phyloP scores from a whole-genome alignment of 345 rosid species.

The Salix brachista region DNA sequence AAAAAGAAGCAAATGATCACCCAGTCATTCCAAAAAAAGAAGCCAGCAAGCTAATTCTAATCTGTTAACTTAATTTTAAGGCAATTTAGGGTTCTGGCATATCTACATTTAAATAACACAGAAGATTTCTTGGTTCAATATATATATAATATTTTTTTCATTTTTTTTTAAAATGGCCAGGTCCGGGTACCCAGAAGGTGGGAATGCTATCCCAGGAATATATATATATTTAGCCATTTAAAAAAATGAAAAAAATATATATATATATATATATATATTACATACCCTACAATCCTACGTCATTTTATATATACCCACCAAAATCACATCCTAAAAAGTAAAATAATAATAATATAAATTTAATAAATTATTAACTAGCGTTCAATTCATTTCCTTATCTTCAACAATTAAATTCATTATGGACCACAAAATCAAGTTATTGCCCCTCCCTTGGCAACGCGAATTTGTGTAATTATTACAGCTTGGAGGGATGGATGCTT shows the following conservation, averaged over 20 bases:
- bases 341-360: background rate
- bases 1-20: background rate
- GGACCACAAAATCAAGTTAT: too few relatives aligned
- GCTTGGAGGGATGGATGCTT: too few relatives aligned
- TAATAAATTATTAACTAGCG: background rate
- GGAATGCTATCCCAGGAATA: too few relatives aligned
- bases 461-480: too few relatives aligned
- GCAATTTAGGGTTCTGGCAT: background rate
- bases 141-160: too few relatives aligned
- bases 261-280: background rate
- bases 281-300: background rate
- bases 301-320: background rate
- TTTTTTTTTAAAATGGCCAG: too few relatives aligned
- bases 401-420: background rate
- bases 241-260: background rate
- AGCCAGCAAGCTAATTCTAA: background rate
- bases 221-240: too few relatives aligned
- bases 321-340: background rate
- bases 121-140: too few relatives aligned
- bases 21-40: background rate
- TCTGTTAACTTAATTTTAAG: background rate
- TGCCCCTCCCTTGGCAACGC: background rate
- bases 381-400: background rate
- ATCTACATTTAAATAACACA: too few relatives aligned
- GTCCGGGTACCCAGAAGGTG: too few relatives aligned